Percentiles rank a stretch among this genome's conserved stretches.
phyloP scores from a whole-genome alignment of 2,329 filamentous ascomycete genomes.

The Cercospora sp. region DNA sequence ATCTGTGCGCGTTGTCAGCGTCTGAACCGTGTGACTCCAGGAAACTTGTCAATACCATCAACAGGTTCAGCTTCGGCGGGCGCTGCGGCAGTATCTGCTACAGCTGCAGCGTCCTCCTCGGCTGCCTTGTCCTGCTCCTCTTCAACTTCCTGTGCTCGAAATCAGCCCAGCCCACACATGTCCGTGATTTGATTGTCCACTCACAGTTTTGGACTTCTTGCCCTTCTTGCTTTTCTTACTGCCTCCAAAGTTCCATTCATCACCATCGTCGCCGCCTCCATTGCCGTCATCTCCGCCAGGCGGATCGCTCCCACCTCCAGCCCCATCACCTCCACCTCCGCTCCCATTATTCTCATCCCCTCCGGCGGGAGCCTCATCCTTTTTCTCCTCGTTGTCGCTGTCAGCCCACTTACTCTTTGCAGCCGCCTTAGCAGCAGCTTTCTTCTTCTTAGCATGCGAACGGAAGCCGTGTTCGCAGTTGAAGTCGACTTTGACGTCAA shows the following conservation, averaged over 20 bases:
- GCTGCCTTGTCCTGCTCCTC: conserved; percentile 43
- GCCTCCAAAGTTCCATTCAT: conserved; percentile 38
- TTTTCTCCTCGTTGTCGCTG: conserved; percentile 51
- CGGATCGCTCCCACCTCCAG: conserved; percentile 31
- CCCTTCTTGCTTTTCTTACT: conserved; percentile 45
- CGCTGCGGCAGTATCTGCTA: conserved; percentile 32
- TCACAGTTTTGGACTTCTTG: conserved; percentile 40
- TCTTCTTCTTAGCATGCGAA: conserved; percentile 57
- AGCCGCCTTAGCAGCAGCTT: conserved; percentile 43
- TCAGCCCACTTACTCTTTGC: conserved; percentile 47
- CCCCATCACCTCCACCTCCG: conserved; percentile 32
- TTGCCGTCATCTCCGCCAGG: conserved; percentile 37
- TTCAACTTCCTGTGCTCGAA: conserved; percentile 37
- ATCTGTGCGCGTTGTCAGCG: conserved; percentile 24
- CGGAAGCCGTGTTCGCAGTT: conserved; percentile 53
- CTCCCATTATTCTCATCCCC: conserved; percentile 41
- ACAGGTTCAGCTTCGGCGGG: conserved; percentile 33
- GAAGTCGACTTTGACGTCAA: conserved; percentile 57
- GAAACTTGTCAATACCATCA: conserved; percentile 23
- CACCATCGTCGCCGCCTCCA: conserved; percentile 39
- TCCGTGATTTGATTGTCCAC: conserved; percentile 34
- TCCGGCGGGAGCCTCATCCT: conserved; percentile 39
- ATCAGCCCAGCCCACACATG: conserved; percentile 27
- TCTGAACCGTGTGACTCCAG: background rate
- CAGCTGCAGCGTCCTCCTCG: conserved; percentile 38